Conservation (phyloP, 75 land plant species). For the Sequoiadendron giganteum region DNA sequence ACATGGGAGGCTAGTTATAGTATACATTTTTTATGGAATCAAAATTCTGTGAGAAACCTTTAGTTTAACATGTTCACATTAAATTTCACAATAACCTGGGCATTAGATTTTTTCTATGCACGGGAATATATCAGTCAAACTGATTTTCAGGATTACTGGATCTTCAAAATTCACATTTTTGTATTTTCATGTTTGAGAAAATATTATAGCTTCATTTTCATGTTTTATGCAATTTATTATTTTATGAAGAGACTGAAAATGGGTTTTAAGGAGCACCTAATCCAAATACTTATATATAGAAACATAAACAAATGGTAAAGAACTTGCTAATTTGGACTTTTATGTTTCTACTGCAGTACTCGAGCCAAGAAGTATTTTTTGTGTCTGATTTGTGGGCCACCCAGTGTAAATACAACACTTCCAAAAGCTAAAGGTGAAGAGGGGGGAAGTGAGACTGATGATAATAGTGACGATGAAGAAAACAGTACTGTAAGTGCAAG, state of each 20-base stretch:
- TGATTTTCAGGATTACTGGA: background rate
- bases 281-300: background rate
- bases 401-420: constrained; percentile 55
- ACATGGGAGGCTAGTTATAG: background rate
- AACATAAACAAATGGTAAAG: background rate
- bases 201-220: background rate
- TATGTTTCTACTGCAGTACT: constrained; percentile 43
- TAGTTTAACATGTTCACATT: background rate
- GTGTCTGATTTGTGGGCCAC: constrained; percentile 91
- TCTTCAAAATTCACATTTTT: too few relatives aligned
- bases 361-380: constrained; percentile 91
- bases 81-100: too few relatives aligned
- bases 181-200: background rate
- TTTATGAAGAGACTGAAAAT: background rate
- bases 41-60: background rate
- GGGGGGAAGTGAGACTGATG: constrained; percentile 70
- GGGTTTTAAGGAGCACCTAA: background rate
- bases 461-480: constrained; percentile 70
- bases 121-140: background rate
- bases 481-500: constrained; percentile 43
- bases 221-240: background rate
- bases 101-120: background rate
- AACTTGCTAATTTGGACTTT: background rate
- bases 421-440: constrained; percentile 85
- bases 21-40: background rate